Conservation (phyloP, 2,329 filamentous ascomycete species). For the Calonectria pseudoreteaudii region DNA sequence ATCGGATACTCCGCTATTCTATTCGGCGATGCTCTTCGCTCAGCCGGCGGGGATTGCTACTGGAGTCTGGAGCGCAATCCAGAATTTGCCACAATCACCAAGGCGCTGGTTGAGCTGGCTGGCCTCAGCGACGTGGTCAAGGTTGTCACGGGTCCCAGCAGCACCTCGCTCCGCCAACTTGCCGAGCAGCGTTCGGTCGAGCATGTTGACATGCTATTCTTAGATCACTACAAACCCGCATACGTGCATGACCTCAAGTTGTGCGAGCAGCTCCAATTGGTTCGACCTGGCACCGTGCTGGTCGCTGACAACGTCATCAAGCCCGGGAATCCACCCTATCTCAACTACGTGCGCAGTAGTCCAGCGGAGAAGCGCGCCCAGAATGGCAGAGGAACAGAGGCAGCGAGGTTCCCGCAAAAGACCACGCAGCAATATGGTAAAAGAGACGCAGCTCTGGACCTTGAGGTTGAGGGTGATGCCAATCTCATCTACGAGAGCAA, state of each 20-base stretch:
- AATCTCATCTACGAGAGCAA: slow-evolving; percentile 74
- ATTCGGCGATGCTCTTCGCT: slow-evolving; percentile 76
- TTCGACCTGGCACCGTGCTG: slow-evolving; percentile 72
- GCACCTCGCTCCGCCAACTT: slow-evolving; percentile 71
- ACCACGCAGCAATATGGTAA: background rate
- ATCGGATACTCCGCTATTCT: slow-evolving; percentile 85
- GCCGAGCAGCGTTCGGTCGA: slow-evolving; percentile 63
- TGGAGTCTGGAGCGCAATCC: slow-evolving; percentile 80
- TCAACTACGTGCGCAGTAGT: slow-evolving; percentile 76
- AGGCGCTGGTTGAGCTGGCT: slow-evolving; percentile 76
- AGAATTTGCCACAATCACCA: slow-evolving; percentile 78
- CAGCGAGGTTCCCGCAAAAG: background rate
- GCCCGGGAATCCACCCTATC: slow-evolving; percentile 77
- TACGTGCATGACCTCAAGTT: slow-evolving; percentile 82
- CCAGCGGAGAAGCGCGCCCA: slow-evolving; percentile 67
- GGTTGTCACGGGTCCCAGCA: slow-evolving; percentile 77
- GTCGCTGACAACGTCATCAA: slow-evolving; percentile 79
- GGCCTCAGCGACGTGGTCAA: slow-evolving; percentile 77
- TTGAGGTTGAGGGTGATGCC: slow-evolving; percentile 66
- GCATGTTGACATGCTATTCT: slow-evolving; percentile 78
- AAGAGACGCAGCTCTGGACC: slow-evolving; percentile 44
- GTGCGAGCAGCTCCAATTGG: slow-evolving; percentile 76
- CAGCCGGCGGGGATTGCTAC: slow-evolving; percentile 73
- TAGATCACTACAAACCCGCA: slow-evolving; percentile 84
- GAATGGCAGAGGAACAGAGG: slow-evolving; percentile 45